Percentiles rank a stretch among this genome's conserved stretches.
Conservation (phyloP, 192 early-diverging fungal species). For the Coemansia asiatica region DNA sequence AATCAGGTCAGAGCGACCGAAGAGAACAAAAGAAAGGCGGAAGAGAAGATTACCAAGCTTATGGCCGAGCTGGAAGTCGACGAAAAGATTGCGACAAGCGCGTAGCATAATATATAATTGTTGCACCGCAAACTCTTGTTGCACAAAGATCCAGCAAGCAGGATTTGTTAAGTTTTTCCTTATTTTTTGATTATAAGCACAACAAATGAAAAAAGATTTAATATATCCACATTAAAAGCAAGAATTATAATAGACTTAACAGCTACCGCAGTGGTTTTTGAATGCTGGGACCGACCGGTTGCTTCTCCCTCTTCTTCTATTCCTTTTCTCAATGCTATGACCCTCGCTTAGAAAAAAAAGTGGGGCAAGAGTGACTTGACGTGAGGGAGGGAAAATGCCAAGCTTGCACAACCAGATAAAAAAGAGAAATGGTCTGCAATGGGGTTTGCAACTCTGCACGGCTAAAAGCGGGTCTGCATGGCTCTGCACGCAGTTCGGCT, state of each 20-base stretch:
- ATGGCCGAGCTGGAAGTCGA: conserved; percentile 57
- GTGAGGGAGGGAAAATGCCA: too few relatives aligned
- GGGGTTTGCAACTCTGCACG: too few relatives aligned
- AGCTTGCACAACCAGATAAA: too few relatives aligned
- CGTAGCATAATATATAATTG: background rate
- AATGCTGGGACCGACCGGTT: too few relatives aligned
- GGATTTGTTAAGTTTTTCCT: background rate
- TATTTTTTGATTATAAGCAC: background rate
- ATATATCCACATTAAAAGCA: background rate
- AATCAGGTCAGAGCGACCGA: conserved; percentile 76
- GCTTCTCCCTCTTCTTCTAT: too few relatives aligned
- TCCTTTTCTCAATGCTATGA: too few relatives aligned
- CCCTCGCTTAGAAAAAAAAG: too few relatives aligned
- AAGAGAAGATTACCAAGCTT: conserved; percentile 79
- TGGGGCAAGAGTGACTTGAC: background rate
- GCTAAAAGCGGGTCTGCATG: background rate
- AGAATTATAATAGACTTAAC: too few relatives aligned
- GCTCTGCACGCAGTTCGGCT: background rate
- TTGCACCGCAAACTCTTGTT: background rate
- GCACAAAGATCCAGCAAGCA: background rate
- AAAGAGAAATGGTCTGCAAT: too few relatives aligned
- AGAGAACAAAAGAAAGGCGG: conserved; percentile 85
- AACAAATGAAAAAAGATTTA: background rate
- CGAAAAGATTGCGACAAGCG: conserved; percentile 40
- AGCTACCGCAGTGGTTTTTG: too few relatives aligned